A percentile compares a stretch with the other conserved stretches of the same genome.
Conservation (phyloP, 2,329 filamentous ascomycete species). For the Dactylonectria macrodidyma region DNA sequence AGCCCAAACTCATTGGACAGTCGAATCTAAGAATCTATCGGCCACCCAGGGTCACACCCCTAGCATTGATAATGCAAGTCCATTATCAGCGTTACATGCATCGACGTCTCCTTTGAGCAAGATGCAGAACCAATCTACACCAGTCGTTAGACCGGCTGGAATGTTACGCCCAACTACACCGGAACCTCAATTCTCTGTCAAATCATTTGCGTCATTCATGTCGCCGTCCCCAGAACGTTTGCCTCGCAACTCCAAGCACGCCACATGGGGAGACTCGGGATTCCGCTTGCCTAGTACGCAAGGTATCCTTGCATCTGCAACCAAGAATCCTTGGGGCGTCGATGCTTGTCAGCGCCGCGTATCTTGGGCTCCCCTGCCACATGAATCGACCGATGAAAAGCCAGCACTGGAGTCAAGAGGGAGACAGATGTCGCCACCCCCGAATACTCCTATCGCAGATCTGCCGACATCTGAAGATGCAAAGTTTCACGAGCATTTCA, state of each 20-base stretch:
- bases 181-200: constrained; percentile 64
- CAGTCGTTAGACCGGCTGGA: constrained; percentile 9
- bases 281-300: constrained; percentile 52
- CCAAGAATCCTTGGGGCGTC: constrained; percentile 53
- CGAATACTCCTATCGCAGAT: constrained; percentile 52
- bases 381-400: constrained; percentile 35
- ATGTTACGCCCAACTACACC: constrained; percentile 55
- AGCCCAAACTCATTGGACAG: constrained; percentile 44
- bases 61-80: constrained; percentile 1
- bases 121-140: constrained; percentile 24
- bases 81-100: constrained; percentile 2
- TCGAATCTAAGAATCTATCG: constrained; percentile 11
- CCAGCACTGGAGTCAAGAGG: constrained; percentile 25
- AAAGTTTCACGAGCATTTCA: constrained; percentile 65
- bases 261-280: constrained; percentile 41
- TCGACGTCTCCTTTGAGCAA: constrained; percentile 9
- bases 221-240: constrained; percentile 62
- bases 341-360: constrained; percentile 51
- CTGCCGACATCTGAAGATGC: constrained; percentile 53
- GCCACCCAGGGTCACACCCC: constrained; percentile 2
- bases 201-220: constrained; percentile 68
- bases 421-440: constrained; percentile 61
- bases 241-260: constrained; percentile 31
- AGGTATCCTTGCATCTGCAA: constrained; percentile 53
- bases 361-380: constrained; percentile 55